Conservation (phyloP, 441 rosid genomes). For the Geranium incanum region DNA sequence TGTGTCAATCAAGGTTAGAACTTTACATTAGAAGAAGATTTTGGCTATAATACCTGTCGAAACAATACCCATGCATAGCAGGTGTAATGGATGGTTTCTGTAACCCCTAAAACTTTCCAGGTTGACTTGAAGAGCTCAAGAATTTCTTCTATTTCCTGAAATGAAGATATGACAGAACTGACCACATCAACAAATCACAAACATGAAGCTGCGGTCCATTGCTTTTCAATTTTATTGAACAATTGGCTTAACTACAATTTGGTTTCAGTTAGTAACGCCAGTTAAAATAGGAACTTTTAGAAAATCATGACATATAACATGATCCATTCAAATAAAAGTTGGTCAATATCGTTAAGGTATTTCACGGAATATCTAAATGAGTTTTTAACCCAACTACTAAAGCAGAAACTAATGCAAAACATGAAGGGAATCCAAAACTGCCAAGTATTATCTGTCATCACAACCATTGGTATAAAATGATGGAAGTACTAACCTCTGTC, state of each 20-base stretch:
- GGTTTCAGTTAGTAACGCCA: slow-evolving; percentile 3
- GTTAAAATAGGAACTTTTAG: neutral
- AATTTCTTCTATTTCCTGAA: slow-evolving; percentile 94
- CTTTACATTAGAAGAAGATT: slow-evolving; percentile 4
- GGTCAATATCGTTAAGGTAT: neutral
- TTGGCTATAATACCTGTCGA: slow-evolving; percentile 66
- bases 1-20: neutral
- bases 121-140: slow-evolving; percentile 94
- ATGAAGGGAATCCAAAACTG: neutral
- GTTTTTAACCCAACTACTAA: slow-evolving; percentile 1
- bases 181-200: slow-evolving; percentile 19
- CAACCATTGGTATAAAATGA: slow-evolving; percentile 6
- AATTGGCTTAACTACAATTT: slow-evolving; percentile 7
- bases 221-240: slow-evolving; percentile 7
- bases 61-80: slow-evolving; percentile 88
- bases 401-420: slow-evolving; percentile 8
- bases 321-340: neutral
- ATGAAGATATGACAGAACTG: slow-evolving; percentile 18
- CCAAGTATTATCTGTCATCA: slow-evolving; percentile 11
- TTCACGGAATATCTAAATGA: neutral
- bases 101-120: slow-evolving; percentile 93
- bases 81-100: slow-evolving; percentile 91
- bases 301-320: neutral
- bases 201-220: slow-evolving; percentile 6
- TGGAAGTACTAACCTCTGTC: slow-evolving; percentile 58